phyloP scores from a whole-genome alignment of 2,329 filamentous ascomycete species.

The Colletotrichum cordylinicola region DNA sequence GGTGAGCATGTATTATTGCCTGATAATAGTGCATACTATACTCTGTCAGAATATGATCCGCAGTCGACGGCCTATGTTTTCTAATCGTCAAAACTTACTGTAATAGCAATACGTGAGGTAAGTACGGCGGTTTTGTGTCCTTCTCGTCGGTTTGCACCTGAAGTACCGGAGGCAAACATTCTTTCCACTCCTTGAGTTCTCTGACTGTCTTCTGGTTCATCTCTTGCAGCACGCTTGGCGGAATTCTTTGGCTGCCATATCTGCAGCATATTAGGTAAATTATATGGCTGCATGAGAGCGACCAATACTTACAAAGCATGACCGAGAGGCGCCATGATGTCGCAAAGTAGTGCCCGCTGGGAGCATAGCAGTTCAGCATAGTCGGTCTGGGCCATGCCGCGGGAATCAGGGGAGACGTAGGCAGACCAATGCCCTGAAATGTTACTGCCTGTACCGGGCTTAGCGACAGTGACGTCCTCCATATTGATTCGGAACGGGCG shows the following conservation, averaged over 20 bases:
- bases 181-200: constrained; percentile 25
- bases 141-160: constrained; percentile 23
- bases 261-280: not conserved
- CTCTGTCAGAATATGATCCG: not conserved
- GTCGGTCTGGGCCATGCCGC: not conserved
- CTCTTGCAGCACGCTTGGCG: constrained; percentile 12
- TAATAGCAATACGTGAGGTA: not conserved
- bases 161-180: constrained; percentile 16
- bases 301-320: not conserved
- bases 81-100: not conserved
- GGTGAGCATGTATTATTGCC: not conserved
- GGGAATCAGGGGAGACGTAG: not conserved
- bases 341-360: not conserved
- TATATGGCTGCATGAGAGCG: not conserved
- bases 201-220: constrained; percentile 19
- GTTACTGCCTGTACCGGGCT: not conserved
- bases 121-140: not conserved
- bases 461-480: not conserved
- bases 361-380: not conserved
- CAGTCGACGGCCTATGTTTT: not conserved
- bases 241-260: constrained; percentile 24
- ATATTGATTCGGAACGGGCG: not conserved
- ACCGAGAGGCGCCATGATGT: not conserved
- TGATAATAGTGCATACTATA: not conserved
- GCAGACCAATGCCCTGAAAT: not conserved